Conservation (phyloP, 2,329 filamentous ascomycete species). For the Alternaria angustiovoidea region DNA sequence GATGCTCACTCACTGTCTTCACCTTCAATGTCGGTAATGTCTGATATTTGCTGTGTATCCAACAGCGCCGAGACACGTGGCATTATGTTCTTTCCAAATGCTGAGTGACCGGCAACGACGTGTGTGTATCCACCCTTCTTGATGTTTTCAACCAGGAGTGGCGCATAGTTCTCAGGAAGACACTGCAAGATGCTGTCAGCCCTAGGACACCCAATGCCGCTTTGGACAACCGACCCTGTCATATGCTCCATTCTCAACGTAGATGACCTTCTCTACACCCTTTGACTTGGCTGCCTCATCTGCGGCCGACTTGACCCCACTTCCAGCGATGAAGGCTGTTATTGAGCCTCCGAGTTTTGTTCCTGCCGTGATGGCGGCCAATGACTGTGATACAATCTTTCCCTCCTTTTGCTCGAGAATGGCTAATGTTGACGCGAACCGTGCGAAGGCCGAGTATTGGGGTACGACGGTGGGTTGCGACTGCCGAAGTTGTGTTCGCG, state of each 20-base stretch:
- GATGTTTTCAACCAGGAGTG: conserved; percentile 92
- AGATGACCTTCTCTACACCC: conserved; percentile 90
- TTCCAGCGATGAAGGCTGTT: conserved; percentile 87
- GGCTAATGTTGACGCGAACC: conserved; percentile 86
- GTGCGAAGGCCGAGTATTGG: conserved; percentile 65
- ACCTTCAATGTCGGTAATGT: conserved; percentile 84
- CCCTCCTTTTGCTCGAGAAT: conserved; percentile 93
- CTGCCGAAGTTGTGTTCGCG: conserved; percentile 56
- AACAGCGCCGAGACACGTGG: conserved; percentile 90
- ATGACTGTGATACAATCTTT: conserved; percentile 80
- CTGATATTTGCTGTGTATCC: conserved; percentile 91
- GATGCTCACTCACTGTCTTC: conserved; percentile 73
- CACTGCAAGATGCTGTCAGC: conserved; percentile 59
- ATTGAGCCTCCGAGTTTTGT: conserved; percentile 85
- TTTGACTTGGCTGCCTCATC: conserved; percentile 87
- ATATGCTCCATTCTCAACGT: conserved; percentile 87
- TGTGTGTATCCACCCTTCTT: conserved; percentile 95
- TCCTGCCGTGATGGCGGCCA: conserved; percentile 86
- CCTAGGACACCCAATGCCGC: not conserved
- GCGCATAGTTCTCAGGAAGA: conserved; percentile 92
- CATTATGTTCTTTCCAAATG: conserved; percentile 95
- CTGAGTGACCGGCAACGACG: conserved; percentile 87
- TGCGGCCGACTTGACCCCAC: conserved; percentile 76
- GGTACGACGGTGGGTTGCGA: conserved; percentile 45
- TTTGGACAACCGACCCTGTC: conserved; percentile 72